Evolutionary conservation across 1,139 yeast genomes (phyloP), one percentile per base, ranked within the genome.

Genomic region (Magnusiomyces magnusii): DNA sequence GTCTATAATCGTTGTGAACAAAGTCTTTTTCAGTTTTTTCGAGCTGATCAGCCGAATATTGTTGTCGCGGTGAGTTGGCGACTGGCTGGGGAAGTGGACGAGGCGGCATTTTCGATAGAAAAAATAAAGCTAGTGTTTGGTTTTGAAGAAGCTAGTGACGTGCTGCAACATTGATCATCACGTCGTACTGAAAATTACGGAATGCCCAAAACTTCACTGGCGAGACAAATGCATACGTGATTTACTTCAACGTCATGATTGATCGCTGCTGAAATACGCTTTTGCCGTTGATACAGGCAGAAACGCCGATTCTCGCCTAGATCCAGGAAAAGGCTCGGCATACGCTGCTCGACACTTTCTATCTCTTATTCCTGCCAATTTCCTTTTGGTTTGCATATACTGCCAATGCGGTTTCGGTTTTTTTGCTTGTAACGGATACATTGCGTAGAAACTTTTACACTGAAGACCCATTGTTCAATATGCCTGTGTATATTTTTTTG

Each of bases 381-480:
- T 89, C 95, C 10, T 79, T 83, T 51, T 93, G 97, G 97, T 81
- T 85, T 64, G 97, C 97, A 0, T 79, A 93, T 71, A 80, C 95
- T 36, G 96, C 97, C 53, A 93, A 93, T 72, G 97, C 98, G 2
- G 84, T 95, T 0, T 86, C 89, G 0, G 93, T 87, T 2, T 80
- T 87, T 0, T 68, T 87, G 53, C 71, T 84, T 24, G 66, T 85
- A 53, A 65, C 79, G 15, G 65, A 59, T 19, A 49, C 23, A 3
- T 28, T 50, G 2, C 23, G 21, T 13, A 28, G 3, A n/a, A 28
- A 19, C 24, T 27, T 28, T 19, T 21, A 23, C n/a, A 44, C 57
- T 5, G 53, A 50, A 9, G 15, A 10, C 7, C 39, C 36, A 17
- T 13, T n/a, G 17, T 39, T 42, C 21, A 25, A 56, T 15, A 39